Conservation (phyloP, 2,329 filamentous ascomycete species). For the Ophiostoma himal-ulmi region DNA sequence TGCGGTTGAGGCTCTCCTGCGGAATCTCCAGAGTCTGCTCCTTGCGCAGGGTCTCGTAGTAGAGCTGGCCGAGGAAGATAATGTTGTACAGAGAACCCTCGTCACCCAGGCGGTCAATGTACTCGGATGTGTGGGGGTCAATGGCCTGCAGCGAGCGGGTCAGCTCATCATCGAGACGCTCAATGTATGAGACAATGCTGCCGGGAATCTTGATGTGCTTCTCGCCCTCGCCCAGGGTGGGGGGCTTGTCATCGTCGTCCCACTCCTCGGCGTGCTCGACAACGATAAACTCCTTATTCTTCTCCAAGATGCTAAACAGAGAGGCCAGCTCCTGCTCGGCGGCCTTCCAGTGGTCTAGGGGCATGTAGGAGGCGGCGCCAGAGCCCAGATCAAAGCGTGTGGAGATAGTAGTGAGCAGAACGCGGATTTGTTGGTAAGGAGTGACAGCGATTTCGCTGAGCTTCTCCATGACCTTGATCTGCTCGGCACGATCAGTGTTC, state of each 20-base stretch:
- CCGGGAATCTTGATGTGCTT: constrained; percentile 86
- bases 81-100: constrained; percentile 87
- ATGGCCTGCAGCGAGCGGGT: constrained; percentile 95
- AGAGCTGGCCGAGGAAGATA: constrained; percentile 81
- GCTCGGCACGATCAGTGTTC: constrained; percentile 91
- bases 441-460: constrained; percentile 80
- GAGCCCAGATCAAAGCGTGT: constrained; percentile 90
- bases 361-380: constrained; percentile 73
- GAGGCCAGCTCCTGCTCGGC: constrained; percentile 79
- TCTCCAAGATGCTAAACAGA: constrained; percentile 72
- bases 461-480: constrained; percentile 97
- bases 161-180: constrained; percentile 94
- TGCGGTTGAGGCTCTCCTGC: constrained; percentile 85
- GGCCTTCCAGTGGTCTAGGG: constrained; percentile 92
- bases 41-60: constrained; percentile 75
- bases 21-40: constrained; percentile 63
- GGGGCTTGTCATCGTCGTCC: constrained; percentile 97
- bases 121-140: constrained; percentile 96
- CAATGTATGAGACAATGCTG: constrained; percentile 88
- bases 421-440: constrained; percentile 89
- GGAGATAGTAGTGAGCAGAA: constrained; percentile 84
- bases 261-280: constrained; percentile 92
- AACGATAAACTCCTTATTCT: constrained; percentile 74
- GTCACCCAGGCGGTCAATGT: constrained; percentile 90
- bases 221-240: constrained; percentile 64